Evolutionary conservation across 768 basidiomycete genomes (phyloP).

Genomic region (Suillus subluteus): DNA sequence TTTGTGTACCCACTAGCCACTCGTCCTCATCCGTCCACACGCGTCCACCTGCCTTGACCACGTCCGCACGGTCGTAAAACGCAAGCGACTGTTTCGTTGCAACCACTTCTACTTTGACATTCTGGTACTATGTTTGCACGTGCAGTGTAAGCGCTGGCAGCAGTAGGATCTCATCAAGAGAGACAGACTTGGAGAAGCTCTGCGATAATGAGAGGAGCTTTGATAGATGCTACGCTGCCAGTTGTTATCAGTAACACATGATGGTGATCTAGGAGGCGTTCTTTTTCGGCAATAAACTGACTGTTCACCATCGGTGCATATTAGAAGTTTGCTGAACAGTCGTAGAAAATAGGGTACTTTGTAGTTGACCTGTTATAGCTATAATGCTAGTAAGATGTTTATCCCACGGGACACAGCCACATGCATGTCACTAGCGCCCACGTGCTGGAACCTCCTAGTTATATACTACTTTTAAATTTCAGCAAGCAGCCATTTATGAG

Average conservation of each 20-base stretch:
- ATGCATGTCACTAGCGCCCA: no score
- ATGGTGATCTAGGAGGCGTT: slow-evolving; percentile 25
- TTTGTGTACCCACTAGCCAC: slow-evolving; percentile 72
- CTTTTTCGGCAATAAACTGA: slow-evolving; percentile 31
- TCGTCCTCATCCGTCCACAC: slow-evolving; percentile 94
- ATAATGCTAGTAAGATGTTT: no score
- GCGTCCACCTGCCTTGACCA: slow-evolving; percentile 54
- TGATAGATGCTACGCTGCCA: slow-evolving; percentile 96
- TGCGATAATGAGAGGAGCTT: slow-evolving; percentile 85
- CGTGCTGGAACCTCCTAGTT: no score
- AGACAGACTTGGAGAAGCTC: slow-evolving; percentile 62
- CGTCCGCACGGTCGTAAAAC: slow-evolving; percentile 67
- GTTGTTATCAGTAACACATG: slow-evolving; percentile 87
- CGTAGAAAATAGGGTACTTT: not conserved
- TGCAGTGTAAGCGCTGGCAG: not conserved
- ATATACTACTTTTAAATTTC: not conserved
- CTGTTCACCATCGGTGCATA: slow-evolving; percentile 1
- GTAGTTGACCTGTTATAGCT: not conserved
- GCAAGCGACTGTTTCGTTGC: slow-evolving; percentile 77
- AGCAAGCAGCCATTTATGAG: not conserved
- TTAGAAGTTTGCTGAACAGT: not conserved
- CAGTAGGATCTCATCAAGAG: not conserved
- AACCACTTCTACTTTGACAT: slow-evolving; percentile 82
- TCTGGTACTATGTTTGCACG: slow-evolving; percentile 55
- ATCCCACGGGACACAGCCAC: no score